Evolutionary conservation across 2,329 filamentous ascomycete genomes (phyloP).

Genomic region (Aspergillus sp.): DNA sequence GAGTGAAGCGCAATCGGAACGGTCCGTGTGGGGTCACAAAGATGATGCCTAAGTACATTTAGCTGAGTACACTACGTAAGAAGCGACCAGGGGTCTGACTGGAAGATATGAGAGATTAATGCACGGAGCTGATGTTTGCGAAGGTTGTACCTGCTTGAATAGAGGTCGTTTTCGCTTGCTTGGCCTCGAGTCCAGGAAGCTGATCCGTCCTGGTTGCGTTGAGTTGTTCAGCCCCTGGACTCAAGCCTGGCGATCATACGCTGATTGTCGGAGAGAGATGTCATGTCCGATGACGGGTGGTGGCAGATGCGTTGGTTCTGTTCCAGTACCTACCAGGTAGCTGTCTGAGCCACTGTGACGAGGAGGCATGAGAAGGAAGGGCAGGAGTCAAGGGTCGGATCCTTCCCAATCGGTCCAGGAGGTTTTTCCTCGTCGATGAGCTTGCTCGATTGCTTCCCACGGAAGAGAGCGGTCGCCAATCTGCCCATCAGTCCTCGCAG

Average conservation of each 20-base stretch:
- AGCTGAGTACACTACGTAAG: neutral
- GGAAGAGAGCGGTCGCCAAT: neutral
- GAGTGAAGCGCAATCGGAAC: conserved; percentile 2
- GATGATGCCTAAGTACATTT: conserved; percentile 2
- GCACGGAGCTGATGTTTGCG: conserved; percentile 1
- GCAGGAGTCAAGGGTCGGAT: neutral
- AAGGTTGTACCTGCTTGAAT: neutral
- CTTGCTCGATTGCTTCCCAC: neutral
- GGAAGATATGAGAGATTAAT: neutral
- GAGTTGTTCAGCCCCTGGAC: conserved; percentile 8
- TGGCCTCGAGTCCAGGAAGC: neutral
- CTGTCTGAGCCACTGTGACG: neutral
- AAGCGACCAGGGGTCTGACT: neutral
- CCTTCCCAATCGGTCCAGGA: conserved; percentile 7
- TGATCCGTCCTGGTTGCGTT: neutral
- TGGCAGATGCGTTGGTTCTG: neutral
- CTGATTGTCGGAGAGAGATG: neutral
- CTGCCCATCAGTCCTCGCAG: neutral
- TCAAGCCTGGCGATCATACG: conserved; percentile 1
- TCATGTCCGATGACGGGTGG: neutral
- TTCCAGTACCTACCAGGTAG: neutral
- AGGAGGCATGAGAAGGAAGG: neutral
- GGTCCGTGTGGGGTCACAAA: conserved; percentile 1
- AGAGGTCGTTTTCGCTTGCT: neutral
- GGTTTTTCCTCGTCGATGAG: neutral